Evolutionary conservation across 2,329 filamentous ascomycete species (phyloP), one percentile per base, ranked within the genome.

Genomic region (Colletotrichum musicola): DNA sequence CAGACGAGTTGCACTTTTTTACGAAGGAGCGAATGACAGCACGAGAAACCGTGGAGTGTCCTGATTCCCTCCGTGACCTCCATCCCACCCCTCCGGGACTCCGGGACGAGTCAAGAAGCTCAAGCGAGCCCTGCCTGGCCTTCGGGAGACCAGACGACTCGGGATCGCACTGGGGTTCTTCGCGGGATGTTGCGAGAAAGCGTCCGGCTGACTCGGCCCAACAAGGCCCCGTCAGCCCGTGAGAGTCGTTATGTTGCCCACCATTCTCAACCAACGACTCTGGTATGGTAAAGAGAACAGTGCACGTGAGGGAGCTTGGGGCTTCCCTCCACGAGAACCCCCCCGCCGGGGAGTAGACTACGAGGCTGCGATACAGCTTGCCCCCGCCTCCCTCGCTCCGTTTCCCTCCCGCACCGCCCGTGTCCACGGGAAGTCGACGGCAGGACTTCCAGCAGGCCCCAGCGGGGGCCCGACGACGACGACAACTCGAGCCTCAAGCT

Each of bases 21-120:
- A 35, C 30, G 30, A 35, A 35, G 7, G 30, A 35, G 7, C 30
- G 10, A 46, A 46, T 46, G 13, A 46, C 6, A 18, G 16, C 2
- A 3, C 30, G 30, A 10, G 30, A 38, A 13, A 9, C 35, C 35
- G 7, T 13, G 13, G 9, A 38, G 7, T 38, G 35, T 38, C 35
- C 13, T 7, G 35, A 9, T 13, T 4, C 7, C 14, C 40, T 16
- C 2, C 5, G 14, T 6, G 35, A 42, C 40, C 2, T n/a, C 18
- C n/a, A 7, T 20, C n/a, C 10, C 22, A 25, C 22, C n/a, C 16
- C 40, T 42, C 40, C 46, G n/a, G 18, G 18, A 10, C 40, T 42
- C 40, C 46, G n/a, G 18, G 18, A 10, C 42, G 50, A 56, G 50
- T 62, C 50, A 66, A 56, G 22, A 30, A 51, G 50, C 50, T 44